Percentiles rank a stretch among this genome's conserved stretches.
Conservation (phyloP, 495 filamentous ascomycete genomes). For the Penicillium cinerascens region DNA sequence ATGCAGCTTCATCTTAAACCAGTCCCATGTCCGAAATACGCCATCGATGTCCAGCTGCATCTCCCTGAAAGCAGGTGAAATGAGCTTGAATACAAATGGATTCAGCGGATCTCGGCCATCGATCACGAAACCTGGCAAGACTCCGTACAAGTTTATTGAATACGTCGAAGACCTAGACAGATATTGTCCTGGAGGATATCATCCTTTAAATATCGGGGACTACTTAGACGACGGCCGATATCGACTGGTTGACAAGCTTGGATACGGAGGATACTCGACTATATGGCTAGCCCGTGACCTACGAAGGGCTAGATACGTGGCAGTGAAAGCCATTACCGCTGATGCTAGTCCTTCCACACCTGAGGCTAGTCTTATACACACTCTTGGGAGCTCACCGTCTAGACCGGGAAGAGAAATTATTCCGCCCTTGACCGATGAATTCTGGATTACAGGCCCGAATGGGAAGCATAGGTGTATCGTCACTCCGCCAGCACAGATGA, state of each 20-base stretch:
- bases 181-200: slow-evolving; percentile 42
- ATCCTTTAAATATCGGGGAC: slow-evolving; percentile 39
- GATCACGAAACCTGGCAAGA: neutral
- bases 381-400: slow-evolving; percentile 7
- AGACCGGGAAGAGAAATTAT: slow-evolving; percentile 18
- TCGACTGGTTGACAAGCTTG: slow-evolving; percentile 40
- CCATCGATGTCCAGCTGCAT: slow-evolving; percentile 7
- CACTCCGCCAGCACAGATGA: slow-evolving; percentile 25
- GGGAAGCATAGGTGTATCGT: slow-evolving; percentile 42
- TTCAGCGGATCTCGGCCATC: slow-evolving; percentile 8
- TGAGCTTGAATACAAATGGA: slow-evolving; percentile 3
- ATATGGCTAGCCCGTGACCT: slow-evolving; percentile 41
- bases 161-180: slow-evolving; percentile 24
- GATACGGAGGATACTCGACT: slow-evolving; percentile 41
- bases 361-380: slow-evolving; percentile 10
- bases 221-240: slow-evolving; percentile 30
- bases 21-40: slow-evolving; percentile 4
- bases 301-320: slow-evolving; percentile 13
- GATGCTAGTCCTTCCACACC: slow-evolving; percentile 11
- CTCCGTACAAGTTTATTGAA: slow-evolving; percentile 15
- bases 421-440: slow-evolving; percentile 33
- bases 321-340: slow-evolving; percentile 19
- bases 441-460: slow-evolving; percentile 35
- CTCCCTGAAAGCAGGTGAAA: slow-evolving; percentile 3
- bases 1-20: slow-evolving; percentile 7